These are phyloP conservation scores for Jackrogersella minutella DNA, from an alignment of 495 filamentous ascomycete species.

Conservation along the genomic window DNA sequence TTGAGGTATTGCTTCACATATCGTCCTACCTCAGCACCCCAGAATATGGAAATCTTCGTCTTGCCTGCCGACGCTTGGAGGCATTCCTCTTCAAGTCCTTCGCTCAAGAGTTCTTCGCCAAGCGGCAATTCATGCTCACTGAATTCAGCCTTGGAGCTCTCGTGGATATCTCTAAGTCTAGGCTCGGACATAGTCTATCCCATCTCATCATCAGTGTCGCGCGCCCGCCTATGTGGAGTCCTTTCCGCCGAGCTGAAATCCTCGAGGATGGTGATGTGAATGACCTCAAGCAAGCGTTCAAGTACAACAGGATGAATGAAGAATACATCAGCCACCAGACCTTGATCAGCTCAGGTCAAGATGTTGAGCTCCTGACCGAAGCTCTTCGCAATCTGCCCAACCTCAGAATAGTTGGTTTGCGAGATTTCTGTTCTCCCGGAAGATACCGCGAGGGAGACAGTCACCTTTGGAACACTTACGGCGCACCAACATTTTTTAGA, in stretches of 20 bases:
- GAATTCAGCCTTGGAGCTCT: conserved; percentile 58
- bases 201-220: conserved; percentile 61
- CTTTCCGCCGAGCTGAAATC: background rate
- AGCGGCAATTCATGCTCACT: conserved; percentile 63
- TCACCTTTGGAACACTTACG: conserved; percentile 46
- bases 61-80: conserved; percentile 57
- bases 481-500: conserved; percentile 35
- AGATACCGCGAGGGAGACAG: conserved; percentile 33
- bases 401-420: conserved; percentile 57
- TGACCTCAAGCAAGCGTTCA: background rate
- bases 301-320: conserved; percentile 8
- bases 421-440: conserved; percentile 51
- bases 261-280: background rate
- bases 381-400: conserved; percentile 58
- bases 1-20: conserved; percentile 55
- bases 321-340: conserved; percentile 37
- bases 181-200: conserved; percentile 49
- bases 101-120: conserved; percentile 62
- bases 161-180: conserved; percentile 60
- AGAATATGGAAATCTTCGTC: conserved; percentile 57
- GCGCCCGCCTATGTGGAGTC: conserved; percentile 1
- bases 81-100: conserved; percentile 54
- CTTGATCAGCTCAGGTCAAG: conserved; percentile 50
- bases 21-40: conserved; percentile 51
- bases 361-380: conserved; percentile 57